These are phyloP conservation scores for Drechslerella dactyloides DNA, from an alignment of 2,329 filamentous ascomycete species.

Conservation along the genomic window DNA sequence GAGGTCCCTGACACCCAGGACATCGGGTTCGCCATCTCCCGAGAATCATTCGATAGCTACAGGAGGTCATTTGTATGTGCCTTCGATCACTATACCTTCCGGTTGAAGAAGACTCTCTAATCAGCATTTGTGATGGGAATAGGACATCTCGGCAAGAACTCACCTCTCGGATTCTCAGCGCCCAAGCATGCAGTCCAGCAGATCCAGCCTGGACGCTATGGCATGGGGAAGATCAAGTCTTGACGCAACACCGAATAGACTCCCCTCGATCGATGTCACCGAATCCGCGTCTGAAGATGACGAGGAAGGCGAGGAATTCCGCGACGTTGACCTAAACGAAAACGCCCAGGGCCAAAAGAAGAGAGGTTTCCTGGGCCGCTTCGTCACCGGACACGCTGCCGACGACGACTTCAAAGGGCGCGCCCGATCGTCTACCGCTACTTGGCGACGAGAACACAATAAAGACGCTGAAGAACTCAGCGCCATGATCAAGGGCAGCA, in stretches of 20 bases:
- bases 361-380: constrained; percentile 79
- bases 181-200: constrained; percentile 64
- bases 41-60: constrained; percentile 97
- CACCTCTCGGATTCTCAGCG: constrained; percentile 65
- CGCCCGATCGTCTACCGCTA: constrained; percentile 29
- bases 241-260: constrained; percentile 72
- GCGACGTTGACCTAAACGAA: constrained; percentile 86
- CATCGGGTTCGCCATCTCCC: constrained; percentile 91
- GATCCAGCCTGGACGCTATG: constrained; percentile 52
- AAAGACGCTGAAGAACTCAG: constrained; percentile 45
- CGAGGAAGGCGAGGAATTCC: constrained; percentile 77
- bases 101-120: neutral
- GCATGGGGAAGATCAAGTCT: constrained; percentile 69
- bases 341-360: constrained; percentile 75
- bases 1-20: constrained; percentile 59
- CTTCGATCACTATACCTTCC: constrained; percentile 6
- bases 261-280: constrained; percentile 66
- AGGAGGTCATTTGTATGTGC: constrained; percentile 85
- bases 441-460: constrained; percentile 46
- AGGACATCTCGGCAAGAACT: constrained; percentile 91
- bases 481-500: constrained; percentile 49
- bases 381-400: constrained; percentile 62
- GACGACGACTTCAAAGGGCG: constrained; percentile 31
- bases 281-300: constrained; percentile 65
- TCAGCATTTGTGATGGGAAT: constrained; percentile 6